A percentile compares a stretch with the other conserved stretches of the same genome.
These are phyloP conservation scores for Leptographium radiaticola DNA, from an alignment of 2,329 filamentous ascomycete species.

Conservation along the genomic window DNA sequence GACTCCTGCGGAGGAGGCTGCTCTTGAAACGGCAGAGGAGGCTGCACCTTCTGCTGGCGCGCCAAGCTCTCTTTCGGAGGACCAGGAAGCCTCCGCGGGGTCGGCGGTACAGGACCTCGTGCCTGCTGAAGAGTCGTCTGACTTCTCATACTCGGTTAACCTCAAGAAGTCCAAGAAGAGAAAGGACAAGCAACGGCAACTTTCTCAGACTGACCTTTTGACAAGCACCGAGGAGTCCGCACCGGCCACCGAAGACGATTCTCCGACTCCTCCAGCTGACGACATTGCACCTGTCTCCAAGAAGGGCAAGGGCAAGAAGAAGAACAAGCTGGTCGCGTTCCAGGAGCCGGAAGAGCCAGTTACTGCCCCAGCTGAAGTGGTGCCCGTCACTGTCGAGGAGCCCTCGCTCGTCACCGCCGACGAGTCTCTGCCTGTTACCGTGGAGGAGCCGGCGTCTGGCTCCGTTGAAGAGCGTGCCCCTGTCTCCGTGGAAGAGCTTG, in stretches of 20 bases:
- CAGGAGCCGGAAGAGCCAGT: too few species aligned
- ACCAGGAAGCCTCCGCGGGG: neutral
- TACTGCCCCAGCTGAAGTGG: too few species aligned
- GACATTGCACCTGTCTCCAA: neutral
- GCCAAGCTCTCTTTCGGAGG: neutral
- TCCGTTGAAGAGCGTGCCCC: neutral
- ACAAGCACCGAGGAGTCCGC: neutral
- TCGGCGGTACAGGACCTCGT: neutral
- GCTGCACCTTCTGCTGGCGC: neutral
- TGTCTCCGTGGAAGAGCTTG: too few species aligned
- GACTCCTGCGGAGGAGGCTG: neutral
- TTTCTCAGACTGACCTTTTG: neutral
- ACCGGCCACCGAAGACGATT: neutral
- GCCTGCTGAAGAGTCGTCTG: neutral
- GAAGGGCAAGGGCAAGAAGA: neutral
- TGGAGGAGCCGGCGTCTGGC: too few species aligned
- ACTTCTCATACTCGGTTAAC: neutral
- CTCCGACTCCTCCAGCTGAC: neutral
- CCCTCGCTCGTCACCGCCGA: neutral
- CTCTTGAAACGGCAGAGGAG: neutral
- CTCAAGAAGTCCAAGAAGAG: constrained; percentile 3
- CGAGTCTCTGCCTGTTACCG: too few species aligned
- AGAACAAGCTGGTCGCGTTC: too few species aligned
- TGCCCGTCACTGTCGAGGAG: too few species aligned
- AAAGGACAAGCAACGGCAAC: neutral